These are phyloP conservation scores for Tolypocladium ovalisporum DNA, from an alignment of 2,329 filamentous ascomycete species.

Conservation along the genomic window DNA sequence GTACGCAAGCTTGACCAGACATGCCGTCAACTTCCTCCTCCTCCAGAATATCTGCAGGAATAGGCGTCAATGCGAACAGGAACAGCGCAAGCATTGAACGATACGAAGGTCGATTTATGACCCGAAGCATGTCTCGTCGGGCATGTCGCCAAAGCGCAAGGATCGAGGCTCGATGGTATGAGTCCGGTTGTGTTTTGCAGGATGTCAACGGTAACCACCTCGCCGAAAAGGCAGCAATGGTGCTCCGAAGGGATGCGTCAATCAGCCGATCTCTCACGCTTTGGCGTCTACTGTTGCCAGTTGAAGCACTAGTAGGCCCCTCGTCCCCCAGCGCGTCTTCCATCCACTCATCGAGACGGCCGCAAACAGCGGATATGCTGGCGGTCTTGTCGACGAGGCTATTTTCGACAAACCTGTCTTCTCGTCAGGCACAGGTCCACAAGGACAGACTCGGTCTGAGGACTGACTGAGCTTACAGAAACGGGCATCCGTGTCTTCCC, in stretches of 20 bases:
- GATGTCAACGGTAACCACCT: slow-evolving; percentile 17
- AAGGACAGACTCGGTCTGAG: no score
- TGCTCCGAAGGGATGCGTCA: slow-evolving; percentile 14
- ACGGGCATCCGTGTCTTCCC: slow-evolving; percentile 29
- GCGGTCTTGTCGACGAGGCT: slow-evolving; percentile 16
- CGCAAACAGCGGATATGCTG: slow-evolving; percentile 17
- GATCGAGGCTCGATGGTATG: slow-evolving; percentile 7
- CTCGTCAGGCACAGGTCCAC: background rate
- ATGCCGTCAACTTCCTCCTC: slow-evolving; percentile 29
- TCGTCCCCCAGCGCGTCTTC: slow-evolving; percentile 10
- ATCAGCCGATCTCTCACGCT: slow-evolving; percentile 8
- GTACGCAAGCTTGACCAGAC: slow-evolving; percentile 26
- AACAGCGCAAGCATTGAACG: slow-evolving; percentile 27
- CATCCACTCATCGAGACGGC: slow-evolving; percentile 23
- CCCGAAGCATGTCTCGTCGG: slow-evolving; percentile 25
- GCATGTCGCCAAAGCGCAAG: slow-evolving; percentile 22
- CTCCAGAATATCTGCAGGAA: slow-evolving; percentile 26
- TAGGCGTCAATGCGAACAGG: slow-evolving; percentile 27
- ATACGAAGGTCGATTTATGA: slow-evolving; percentile 29
- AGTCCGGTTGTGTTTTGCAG: background rate
- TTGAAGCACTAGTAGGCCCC: background rate
- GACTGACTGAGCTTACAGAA: slow-evolving; percentile 18
- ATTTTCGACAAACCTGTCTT: slow-evolving; percentile 12
- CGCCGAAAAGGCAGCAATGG: slow-evolving; percentile 16
- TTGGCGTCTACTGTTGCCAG: slow-evolving; percentile 6